Conservation (phyloP, 2,329 filamentous ascomycete genomes). For the Cryphonectria radicalis region DNA sequence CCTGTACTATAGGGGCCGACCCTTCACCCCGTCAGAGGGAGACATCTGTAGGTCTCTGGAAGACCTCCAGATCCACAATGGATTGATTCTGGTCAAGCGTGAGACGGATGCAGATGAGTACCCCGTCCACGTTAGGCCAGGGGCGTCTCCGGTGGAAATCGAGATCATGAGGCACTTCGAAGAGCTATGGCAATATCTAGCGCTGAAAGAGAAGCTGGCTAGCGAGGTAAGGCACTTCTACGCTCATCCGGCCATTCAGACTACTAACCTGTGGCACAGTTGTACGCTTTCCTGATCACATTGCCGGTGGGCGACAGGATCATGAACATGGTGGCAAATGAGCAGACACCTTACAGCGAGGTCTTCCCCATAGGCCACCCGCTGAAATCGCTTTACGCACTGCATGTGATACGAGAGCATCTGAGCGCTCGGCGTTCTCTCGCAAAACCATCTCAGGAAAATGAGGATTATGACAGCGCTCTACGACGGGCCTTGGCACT, state of each 20-base stretch:
- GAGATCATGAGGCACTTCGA: constrained; percentile 83
- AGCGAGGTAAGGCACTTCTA: constrained; percentile 57
- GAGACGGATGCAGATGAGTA: constrained; percentile 53
- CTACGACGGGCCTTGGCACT: constrained; percentile 55
- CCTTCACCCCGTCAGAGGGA: constrained; percentile 64
- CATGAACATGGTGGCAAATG: constrained; percentile 60
- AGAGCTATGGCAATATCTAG: constrained; percentile 80
- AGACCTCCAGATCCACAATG: constrained; percentile 68
- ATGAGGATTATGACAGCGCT: constrained; percentile 38
- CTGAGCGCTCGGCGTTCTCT: constrained; percentile 47
- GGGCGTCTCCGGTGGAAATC: constrained; percentile 68
- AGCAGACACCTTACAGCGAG: constrained; percentile 56
- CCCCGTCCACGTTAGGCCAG: constrained; percentile 51
- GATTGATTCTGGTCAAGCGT: constrained; percentile 68
- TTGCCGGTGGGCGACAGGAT: constrained; percentile 71
- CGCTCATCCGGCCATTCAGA: not conserved
- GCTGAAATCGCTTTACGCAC: constrained; percentile 74
- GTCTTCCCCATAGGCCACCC: constrained; percentile 72
- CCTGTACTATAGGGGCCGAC: constrained; percentile 70
- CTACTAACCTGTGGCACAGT: constrained; percentile 45
- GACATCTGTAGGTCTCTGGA: constrained; percentile 66
- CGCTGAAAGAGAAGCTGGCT: constrained; percentile 71
- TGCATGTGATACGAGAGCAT: constrained; percentile 68
- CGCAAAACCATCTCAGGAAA: constrained; percentile 31
- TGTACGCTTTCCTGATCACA: constrained; percentile 71